These are phyloP conservation scores for Apiotrichum porosum DNA, from an alignment of 1,284 basidiomycete genomes.

Conservation along the genomic window DNA sequence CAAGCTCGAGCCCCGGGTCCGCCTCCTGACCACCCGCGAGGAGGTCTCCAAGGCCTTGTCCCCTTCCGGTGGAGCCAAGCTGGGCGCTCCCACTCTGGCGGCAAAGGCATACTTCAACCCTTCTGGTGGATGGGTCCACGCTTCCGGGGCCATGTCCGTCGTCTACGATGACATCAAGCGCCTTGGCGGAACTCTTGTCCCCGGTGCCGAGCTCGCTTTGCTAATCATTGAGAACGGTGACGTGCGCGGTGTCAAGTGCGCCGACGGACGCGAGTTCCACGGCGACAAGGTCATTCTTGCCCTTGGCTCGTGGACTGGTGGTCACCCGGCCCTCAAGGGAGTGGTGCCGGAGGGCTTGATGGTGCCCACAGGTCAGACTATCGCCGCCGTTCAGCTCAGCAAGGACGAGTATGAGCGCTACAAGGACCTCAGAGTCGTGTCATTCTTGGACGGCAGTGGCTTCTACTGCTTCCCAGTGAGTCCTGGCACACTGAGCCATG, in stretches of 20 bases:
- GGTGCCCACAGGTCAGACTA: constrained; percentile 55
- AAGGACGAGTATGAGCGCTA: constrained; percentile 62
- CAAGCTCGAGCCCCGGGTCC: constrained; percentile 5
- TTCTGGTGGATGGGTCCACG: constrained; percentile 75
- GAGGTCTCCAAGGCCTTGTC: constrained; percentile 8
- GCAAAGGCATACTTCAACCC: constrained; percentile 59
- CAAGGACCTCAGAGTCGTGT: constrained; percentile 59
- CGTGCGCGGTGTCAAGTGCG: constrained; percentile 13
- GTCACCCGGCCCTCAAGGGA: constrained; percentile 18
- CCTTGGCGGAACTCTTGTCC: constrained; percentile 58
- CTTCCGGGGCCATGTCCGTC: constrained; percentile 59
- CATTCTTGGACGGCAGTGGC: constrained; percentile 60
- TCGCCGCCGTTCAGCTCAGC: constrained; percentile 66
- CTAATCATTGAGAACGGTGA: constrained; percentile 36
- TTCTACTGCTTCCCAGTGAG: constrained; percentile 74
- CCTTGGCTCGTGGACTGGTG: constrained; percentile 26
- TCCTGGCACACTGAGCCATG: constrained; percentile 1
- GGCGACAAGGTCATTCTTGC: constrained; percentile 26
- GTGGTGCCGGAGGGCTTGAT: constrained; percentile 18
- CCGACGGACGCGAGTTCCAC: constrained; percentile 20
- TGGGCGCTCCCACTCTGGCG: background rate
- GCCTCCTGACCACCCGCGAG: constrained; percentile 9
- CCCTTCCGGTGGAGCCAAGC: background rate
- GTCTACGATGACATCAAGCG: constrained; percentile 57
- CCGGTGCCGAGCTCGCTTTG: constrained; percentile 56